Conservation (phyloP, 768 basidiomycete species). For the Trametes gibbosa region DNA sequence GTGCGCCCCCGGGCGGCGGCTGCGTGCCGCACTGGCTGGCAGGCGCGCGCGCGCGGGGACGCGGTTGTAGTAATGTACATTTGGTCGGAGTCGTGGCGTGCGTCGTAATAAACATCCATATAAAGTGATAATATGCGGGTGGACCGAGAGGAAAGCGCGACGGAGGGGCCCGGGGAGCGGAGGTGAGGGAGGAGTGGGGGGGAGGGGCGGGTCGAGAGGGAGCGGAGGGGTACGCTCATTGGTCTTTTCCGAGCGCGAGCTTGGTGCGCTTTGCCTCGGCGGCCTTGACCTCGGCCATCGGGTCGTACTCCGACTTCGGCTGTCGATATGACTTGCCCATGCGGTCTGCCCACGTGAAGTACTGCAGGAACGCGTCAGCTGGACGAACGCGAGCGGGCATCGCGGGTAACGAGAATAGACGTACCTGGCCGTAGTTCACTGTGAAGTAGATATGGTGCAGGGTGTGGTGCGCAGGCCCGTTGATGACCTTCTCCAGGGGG, state of each 20-base stretch:
- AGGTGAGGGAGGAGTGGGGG: not conserved
- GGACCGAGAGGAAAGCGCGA: too few relatives aligned
- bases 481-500: constrained; percentile 84
- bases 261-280: constrained; percentile 30
- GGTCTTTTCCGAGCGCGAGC: constrained; percentile 25
- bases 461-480: constrained; percentile 98
- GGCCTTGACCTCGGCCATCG: constrained; percentile 65
- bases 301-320: constrained; percentile 81
- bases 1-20: not conserved
- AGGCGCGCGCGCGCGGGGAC: constrained; percentile 1
- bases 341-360: constrained; percentile 95
- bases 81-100: constrained; percentile 11
- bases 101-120: constrained; percentile 17
- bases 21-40: too few relatives aligned
- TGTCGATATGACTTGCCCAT: constrained; percentile 84
- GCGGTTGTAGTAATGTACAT: constrained; percentile 16
- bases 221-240: constrained; percentile 8
- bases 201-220: not conserved
- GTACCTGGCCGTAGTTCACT: constrained; percentile 89
- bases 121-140: not conserved
- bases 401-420: constrained; percentile 20
- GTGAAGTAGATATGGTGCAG: constrained; percentile 97
- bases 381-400: not conserved
- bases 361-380: constrained; percentile 45
- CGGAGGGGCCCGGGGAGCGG: too few relatives aligned